phyloP scores from a whole-genome alignment of 176 grass and related monocot species.

The Rhynchospora pubera region DNA sequence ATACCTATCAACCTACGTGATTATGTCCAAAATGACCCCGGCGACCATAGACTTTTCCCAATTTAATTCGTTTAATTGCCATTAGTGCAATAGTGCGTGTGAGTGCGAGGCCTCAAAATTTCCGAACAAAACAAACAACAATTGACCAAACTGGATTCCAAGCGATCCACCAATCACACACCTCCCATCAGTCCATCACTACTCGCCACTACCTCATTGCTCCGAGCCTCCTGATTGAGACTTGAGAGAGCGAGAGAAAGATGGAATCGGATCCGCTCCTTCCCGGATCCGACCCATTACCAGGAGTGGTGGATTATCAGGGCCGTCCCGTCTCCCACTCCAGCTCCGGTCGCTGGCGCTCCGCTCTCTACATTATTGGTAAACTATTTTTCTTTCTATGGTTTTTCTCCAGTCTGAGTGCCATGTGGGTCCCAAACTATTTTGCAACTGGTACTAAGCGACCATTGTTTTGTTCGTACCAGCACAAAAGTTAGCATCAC shows the following conservation, averaged over 20 bases:
- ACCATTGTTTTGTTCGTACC: background rate
- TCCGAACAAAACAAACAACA: too few species aligned
- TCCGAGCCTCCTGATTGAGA: background rate
- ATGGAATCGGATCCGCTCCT: conserved; percentile 21
- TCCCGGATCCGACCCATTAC: conserved; percentile 10
- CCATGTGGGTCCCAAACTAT: background rate
- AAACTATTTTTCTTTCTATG: background rate
- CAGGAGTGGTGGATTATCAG: conserved; percentile 17
- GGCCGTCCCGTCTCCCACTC: background rate
- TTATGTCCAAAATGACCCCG: too few species aligned
- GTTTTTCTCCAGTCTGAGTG: background rate
- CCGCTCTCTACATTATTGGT: conserved; percentile 61
- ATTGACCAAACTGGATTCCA: too few species aligned
- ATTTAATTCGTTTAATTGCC: too few species aligned
- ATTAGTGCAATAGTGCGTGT: too few species aligned
- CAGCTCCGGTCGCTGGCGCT: conserved; percentile 44
- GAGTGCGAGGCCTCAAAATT: too few species aligned
- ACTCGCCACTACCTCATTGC: too few species aligned
- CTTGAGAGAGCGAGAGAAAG: background rate
- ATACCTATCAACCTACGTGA: too few species aligned
- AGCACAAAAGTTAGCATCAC: background rate
- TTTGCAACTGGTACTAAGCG: background rate
- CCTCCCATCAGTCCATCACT: too few species aligned
- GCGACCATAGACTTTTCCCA: too few species aligned
- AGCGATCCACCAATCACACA: too few species aligned